A percentile compares a stretch with the other conserved stretches of the same genome.
These are phyloP conservation scores for Yamadazyma mexicana DNA, from an alignment of 1,139 yeast genomes.

Conservation along the genomic window DNA sequence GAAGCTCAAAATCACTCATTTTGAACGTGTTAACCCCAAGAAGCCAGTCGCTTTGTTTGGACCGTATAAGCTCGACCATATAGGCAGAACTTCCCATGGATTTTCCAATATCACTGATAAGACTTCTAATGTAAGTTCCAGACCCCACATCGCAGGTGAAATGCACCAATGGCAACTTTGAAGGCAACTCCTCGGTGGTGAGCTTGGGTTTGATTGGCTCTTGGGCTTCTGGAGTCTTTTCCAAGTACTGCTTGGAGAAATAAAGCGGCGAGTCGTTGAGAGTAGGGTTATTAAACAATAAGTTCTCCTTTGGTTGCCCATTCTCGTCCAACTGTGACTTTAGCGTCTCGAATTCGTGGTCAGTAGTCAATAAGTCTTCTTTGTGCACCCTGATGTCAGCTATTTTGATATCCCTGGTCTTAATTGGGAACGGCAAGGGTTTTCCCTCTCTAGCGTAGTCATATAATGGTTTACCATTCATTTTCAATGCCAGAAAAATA, in stretches of 20 bases:
- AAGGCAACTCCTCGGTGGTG: slow-evolving; percentile 7
- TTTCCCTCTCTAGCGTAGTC: slow-evolving; percentile 91
- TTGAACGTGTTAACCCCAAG: slow-evolving; percentile 70
- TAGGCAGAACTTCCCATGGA: slow-evolving; percentile 81
- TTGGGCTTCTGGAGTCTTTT: slow-evolving; percentile 37
- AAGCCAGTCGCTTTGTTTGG: slow-evolving; percentile 81
- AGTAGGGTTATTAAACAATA: slow-evolving; percentile 55
- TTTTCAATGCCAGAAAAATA: slow-evolving; percentile 87
- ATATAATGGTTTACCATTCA: slow-evolving; percentile 91
- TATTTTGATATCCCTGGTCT: slow-evolving; percentile 70
- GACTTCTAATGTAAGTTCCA: slow-evolving; percentile 91
- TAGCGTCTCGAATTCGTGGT: slow-evolving; percentile 57
- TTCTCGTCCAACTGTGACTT: slow-evolving; percentile 53
- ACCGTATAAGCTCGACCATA: slow-evolving; percentile 81
- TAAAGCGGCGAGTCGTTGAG: slow-evolving; percentile 61
- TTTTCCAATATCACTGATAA: slow-evolving; percentile 85
- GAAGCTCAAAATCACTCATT: slow-evolving; percentile 60
- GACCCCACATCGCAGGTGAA: slow-evolving; percentile 82
- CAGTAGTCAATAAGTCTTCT: slow-evolving; percentile 51
- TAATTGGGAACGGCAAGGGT: slow-evolving; percentile 80
- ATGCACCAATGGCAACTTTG: slow-evolving; percentile 59
- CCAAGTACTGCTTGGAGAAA: slow-evolving; percentile 54
- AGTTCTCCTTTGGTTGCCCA: slow-evolving; percentile 49
- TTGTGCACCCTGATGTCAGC: slow-evolving; percentile 52
- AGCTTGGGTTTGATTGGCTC: slow-evolving; percentile 21